phyloP scores from a whole-genome alignment of 495 filamentous ascomycete genomes.

The Trichodelitschia bisporula region DNA sequence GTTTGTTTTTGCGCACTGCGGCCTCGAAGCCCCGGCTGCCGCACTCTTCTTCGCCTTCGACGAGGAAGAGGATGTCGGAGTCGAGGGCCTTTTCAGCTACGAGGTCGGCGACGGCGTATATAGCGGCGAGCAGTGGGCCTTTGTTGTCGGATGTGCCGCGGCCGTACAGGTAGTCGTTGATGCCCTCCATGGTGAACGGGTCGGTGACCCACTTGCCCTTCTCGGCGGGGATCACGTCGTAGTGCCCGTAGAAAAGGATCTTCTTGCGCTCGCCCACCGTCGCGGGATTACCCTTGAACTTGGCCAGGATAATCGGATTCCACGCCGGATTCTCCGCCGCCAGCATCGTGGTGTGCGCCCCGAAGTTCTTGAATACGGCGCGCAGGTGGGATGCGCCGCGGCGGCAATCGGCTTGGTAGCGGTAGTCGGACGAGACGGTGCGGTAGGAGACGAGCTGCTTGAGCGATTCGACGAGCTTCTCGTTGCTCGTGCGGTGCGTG shows the following conservation, averaged over 20 bases:
- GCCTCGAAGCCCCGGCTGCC: constrained; percentile 74
- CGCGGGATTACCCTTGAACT: constrained; percentile 46
- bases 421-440: constrained; percentile 64
- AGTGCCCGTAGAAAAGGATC: constrained; percentile 92
- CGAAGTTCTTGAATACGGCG: constrained; percentile 69
- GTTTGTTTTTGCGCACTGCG: constrained; percentile 50
- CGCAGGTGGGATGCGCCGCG: constrained; percentile 79
- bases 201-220: constrained; percentile 56
- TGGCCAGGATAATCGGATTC: constrained; percentile 78
- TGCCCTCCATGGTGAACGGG: constrained; percentile 63
- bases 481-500: constrained; percentile 18
- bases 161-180: constrained; percentile 89
- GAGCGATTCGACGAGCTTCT: constrained; percentile 63
- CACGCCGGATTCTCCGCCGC: constrained; percentile 38
- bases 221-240: constrained; percentile 92
- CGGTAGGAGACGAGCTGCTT: constrained; percentile 70
- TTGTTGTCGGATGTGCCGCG: constrained; percentile 95
- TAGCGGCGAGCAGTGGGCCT: constrained; percentile 72
- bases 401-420: constrained; percentile 72
- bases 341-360: constrained; percentile 67
- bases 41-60: constrained; percentile 93
- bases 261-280: constrained; percentile 40
- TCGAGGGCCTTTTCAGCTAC: constrained; percentile 50
- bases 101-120: constrained; percentile 79
- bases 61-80: constrained; percentile 74